Evolutionary conservation across 2,329 filamentous ascomycete genomes (phyloP).

Genomic region (Curvularia sp.): DNA sequence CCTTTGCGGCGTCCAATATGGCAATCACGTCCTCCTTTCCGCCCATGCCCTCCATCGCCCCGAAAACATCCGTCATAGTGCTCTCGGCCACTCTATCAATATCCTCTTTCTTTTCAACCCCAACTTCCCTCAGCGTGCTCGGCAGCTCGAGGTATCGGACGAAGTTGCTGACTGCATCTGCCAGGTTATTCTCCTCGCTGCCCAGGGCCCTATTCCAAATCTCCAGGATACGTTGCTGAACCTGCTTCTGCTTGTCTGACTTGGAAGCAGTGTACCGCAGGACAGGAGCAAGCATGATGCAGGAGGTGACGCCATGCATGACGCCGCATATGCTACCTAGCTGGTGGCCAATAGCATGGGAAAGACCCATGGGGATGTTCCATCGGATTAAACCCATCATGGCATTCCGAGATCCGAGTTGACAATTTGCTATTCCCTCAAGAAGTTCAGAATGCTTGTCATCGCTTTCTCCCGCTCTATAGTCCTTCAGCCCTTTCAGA

Average conservation of each 20-base stretch:
- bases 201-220: conserved; percentile 31
- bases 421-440: conserved; percentile 30
- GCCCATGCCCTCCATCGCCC: conserved; percentile 11
- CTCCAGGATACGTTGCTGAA: conserved; percentile 23
- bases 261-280: conserved; percentile 25
- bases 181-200: conserved; percentile 27
- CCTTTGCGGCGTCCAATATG: conserved; percentile 20
- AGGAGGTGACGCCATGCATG: conserved; percentile 35
- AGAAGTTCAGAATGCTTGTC: conserved; percentile 20
- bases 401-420: conserved; percentile 30
- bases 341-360: conserved; percentile 35
- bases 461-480: conserved; percentile 27
- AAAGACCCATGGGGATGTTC: conserved; percentile 30
- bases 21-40: conserved; percentile 22
- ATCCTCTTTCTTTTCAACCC: conserved; percentile 24
- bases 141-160: conserved; percentile 29
- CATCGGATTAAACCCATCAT: conserved; percentile 32
- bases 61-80: conserved; percentile 33
- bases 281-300: conserved; percentile 32
- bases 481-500: conserved; percentile 28
- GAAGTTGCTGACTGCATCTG: conserved; percentile 33
- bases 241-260: conserved; percentile 19
- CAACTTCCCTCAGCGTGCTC: conserved; percentile 28
- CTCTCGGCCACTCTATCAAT: conserved; percentile 33
- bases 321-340: conserved; percentile 30